Evolutionary conservation across 352 stramenopile species (phyloP), one percentile per base, ranked within the genome.

Genomic region (Plasmopara muralis): DNA sequence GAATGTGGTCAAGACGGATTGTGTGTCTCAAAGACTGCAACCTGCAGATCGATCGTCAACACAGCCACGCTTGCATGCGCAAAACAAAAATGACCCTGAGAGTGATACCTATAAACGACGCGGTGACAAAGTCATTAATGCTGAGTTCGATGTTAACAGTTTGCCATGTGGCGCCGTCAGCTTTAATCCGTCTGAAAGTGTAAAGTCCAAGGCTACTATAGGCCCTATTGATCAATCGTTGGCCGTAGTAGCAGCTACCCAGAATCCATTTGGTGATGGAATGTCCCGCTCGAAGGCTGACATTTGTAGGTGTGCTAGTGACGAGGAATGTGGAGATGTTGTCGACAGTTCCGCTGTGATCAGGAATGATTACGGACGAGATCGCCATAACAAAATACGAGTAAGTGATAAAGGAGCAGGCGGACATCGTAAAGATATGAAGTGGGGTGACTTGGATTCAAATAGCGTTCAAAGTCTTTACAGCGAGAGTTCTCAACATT

Each of bases 221-320:
- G 45, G 18, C 38, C 38, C 42, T 38, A 15, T 56, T 40, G 59
- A 68, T 53, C 47, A 51, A 58, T 66, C 51, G 5, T 45, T 63
- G 31, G 48, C 31, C 47, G 47, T 62, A 35, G 46, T 60, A 7
- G 51, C 55, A 14, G 51, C 59, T 13, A 58, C 40, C 0, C 55
- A 66, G 48, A 66, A 59, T 18, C 49, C 48, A 42, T 60, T 63
- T 14, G 43, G 38, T 16, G 40, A 63, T 40, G 43, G 66, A 52
- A 28, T 50, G n/a, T 44, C 34, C 31, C 34, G 9, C 7, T 34
- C 29, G 4, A 44, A 55, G 30, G 3, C 8, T 37, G 37, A 50
- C 44, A 38, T 14, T n/a, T 43, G 15, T 42, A 14, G 3, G 31
- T 35, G 31, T 35, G 10, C 31, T 8, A 44, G 34, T 30, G 56